Base-by-base conservation (phyloP, 1,284 basidiomycete genomes). In the Chalciporus sp. region DNA sequence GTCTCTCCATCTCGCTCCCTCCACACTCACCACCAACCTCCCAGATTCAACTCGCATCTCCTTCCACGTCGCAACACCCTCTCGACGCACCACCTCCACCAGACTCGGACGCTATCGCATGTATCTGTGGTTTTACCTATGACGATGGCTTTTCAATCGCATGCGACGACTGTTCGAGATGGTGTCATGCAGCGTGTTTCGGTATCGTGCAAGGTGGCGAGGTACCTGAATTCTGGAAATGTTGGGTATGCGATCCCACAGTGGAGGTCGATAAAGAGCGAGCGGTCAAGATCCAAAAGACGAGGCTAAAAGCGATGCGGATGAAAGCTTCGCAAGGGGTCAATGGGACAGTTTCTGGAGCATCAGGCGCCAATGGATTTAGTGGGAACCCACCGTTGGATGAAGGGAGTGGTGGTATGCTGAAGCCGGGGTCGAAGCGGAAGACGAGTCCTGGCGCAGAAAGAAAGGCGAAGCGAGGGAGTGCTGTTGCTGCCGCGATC, bases 91-190 rank as follows among this genome's bases (percentile, higher is more conserved):
- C 58, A 40, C 63, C 63, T n/a, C 61, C 66, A 28, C 58, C 71
- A 26, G 77, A 78, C 58, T 63, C 71, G 35, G 79, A 81, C 28
- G 71, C 76, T 46, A 86, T 88, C 53, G 74, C 76, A 44, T 94
- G 92, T 66, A 89, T 92, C 49, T 94, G 92, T 65, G 84, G 82
- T 5, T 78, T 76, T 58, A 75, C 82, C 42, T 82, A 87, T 63
- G 95, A 95, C 73, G 94, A 95, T 68, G 94, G 94, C 16, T 95
- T 94, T 74, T 92, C 89, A 16, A 94, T 97, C 55, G 92, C 92
- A 26, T 98, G 95, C 72, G 95, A 97, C 70, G 74, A 80, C 49
- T 98, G 95, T 70, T 82, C 83, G 23, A 83, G 91, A 17, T 97
- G 95, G 94, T 92, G 92, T 65, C 95, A 98, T 72, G 90, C 85